These are phyloP conservation scores for Larix kaempferi DNA, from an alignment of 75 land plant genomes.

Conservation along the genomic window DNA sequence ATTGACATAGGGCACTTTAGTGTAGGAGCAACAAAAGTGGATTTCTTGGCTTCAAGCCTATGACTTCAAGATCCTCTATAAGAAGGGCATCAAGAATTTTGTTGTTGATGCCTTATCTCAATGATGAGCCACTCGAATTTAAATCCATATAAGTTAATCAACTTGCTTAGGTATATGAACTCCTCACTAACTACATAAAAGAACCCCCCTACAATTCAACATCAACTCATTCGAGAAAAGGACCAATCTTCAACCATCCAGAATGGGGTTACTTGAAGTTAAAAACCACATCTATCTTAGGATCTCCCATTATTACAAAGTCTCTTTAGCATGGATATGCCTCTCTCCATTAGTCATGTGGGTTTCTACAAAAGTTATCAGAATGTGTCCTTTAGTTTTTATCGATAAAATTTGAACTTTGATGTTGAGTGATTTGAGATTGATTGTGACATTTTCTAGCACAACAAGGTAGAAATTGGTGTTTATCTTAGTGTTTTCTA, in stretches of 20 bases:
- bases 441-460: not conserved
- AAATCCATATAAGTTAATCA: not conserved
- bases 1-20: not conserved
- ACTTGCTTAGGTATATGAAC: not conserved
- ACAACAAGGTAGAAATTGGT: not conserved
- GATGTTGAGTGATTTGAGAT: not conserved
- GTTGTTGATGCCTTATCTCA: not conserved
- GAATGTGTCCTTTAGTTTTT: not conserved
- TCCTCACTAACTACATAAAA: not conserved
- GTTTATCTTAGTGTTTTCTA: slow-evolving; percentile 7
- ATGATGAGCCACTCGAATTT: not conserved
- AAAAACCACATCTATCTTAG: not conserved
- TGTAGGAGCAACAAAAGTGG: not conserved
- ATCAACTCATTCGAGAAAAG: not conserved
- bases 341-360: not conserved
- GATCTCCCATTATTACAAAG: not conserved
- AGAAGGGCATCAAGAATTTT: not conserved
- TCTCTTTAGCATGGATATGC: not conserved
- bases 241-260: not conserved
- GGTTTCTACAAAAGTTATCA: too few species aligned
- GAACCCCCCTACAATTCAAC: not conserved
- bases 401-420: not conserved
- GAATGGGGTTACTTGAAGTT: not conserved
- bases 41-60: not conserved
- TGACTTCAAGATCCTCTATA: not conserved